Base-by-base conservation (phyloP, 208 protist genomes). In the Trypanosoma avium region DNA sequence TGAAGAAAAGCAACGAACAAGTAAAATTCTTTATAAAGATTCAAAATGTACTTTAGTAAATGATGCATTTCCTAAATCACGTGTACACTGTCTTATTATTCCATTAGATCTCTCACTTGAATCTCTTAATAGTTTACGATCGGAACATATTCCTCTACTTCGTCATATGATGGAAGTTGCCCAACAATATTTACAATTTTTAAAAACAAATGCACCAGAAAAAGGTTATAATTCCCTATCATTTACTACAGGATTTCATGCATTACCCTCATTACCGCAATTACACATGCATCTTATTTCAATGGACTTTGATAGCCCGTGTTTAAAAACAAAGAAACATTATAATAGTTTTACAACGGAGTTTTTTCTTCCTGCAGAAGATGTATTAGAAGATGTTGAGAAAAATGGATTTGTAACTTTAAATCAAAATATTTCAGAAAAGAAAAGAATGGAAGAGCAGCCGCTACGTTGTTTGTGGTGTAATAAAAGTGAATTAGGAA, bases 261-360 rank as follows among this genome's bases (percentile, higher is more conserved):
- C 90, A 15, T 55, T 96, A 1, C 90, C 90, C 0, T 96, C 90
- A 7, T 60, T 96, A 30, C 85, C 87, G 3, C 84, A 87, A 68
- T 78, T 96, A 43, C 90, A 96, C 76, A 77, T 96, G 73, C 90
- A 96, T 46, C 70, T 96, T 43, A 60, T 94, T 36, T 83, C 82
- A 9, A 66, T 92, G 56, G 90, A 96, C 56, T 79, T 96, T 19
- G 83, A 88, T 47, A 88, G 83, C 38, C 75, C 82, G 1, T 88
- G 72, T 52, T 46, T 96, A 24, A 93, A 93, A 70, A 85, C 56
- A 30, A 89, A 88, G 65, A 88, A 89, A 69, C 90, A 96, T 73
- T 96, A 96, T 78, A 96, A 96, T 77, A 92, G 76, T 70, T 96
- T 96, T 45, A 81, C 87, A 32, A 96, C 90, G 6, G 80, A 76